Conservation (phyloP, 2,329 filamentous ascomycete genomes). For the Aspergillus sp. region DNA sequence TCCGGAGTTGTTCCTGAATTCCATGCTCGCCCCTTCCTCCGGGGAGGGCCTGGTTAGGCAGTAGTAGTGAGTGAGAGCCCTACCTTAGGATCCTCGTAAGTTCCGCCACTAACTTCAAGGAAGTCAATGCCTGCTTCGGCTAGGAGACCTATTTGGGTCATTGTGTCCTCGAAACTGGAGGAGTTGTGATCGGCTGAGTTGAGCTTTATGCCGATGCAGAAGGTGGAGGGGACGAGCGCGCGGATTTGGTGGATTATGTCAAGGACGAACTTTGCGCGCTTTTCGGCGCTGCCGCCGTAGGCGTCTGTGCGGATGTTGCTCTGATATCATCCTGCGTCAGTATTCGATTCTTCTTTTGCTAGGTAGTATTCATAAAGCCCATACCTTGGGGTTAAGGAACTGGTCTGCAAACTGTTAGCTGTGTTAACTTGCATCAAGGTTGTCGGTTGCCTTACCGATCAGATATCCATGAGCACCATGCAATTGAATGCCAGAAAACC, state of each 20-base stretch:
- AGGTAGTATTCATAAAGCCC: background rate
- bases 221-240: conserved; percentile 41
- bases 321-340: conserved; percentile 19
- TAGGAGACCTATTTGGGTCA: conserved; percentile 57
- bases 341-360: background rate
- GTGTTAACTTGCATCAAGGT: background rate
- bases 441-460: conserved; percentile 37
- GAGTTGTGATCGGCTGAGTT: conserved; percentile 51
- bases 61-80: too few species aligned
- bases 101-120: conserved; percentile 67
- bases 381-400: conserved; percentile 40
- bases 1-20: too few species aligned
- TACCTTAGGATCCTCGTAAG: conserved; percentile 55
- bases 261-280: conserved; percentile 48
- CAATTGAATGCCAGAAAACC: conserved; percentile 55
- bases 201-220: conserved; percentile 51
- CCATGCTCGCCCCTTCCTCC: too few species aligned
- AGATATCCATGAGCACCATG: conserved; percentile 56
- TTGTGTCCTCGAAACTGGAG: conserved; percentile 47
- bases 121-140: conserved; percentile 57
- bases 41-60: background rate
- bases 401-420: conserved; percentile 26
- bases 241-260: conserved; percentile 47
- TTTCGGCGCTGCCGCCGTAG: conserved; percentile 49
- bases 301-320: conserved; percentile 50